Conservation (phyloP, 176 grass and related monocot genomes). For the Oryza australiensis region DNA sequence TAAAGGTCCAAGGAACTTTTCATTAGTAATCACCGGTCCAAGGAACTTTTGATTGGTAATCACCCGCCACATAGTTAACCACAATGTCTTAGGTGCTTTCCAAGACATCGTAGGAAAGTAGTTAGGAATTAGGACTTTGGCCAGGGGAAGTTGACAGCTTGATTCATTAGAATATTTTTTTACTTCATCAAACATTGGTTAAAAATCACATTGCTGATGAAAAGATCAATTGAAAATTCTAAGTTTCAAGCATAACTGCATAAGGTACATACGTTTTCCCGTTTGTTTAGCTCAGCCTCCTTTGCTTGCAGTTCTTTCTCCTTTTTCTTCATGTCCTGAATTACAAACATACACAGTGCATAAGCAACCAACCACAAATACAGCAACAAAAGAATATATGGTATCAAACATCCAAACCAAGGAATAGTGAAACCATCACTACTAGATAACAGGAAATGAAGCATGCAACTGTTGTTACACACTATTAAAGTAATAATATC, state of each 20-base stretch:
- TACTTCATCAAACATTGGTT: slow-evolving; percentile 13
- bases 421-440: not conserved
- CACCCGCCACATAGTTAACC: too few species aligned
- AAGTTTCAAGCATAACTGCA: not conserved
- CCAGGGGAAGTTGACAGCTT: not conserved
- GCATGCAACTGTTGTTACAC: not conserved
- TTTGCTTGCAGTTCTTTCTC: slow-evolving; percentile 87
- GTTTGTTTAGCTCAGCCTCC: slow-evolving; percentile 90
- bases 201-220: slow-evolving; percentile 1
- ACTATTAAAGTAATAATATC: not conserved
- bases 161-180: not conserved
- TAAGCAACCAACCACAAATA: slow-evolving; percentile 16
- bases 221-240: not conserved
- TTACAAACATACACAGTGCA: slow-evolving; percentile 11
- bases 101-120: not conserved
- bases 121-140: not conserved
- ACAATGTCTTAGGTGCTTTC: not conserved
- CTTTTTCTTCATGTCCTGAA: slow-evolving; percentile 67
- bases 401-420: slow-evolving; percentile 12
- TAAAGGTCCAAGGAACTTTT: too few species aligned
- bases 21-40: too few species aligned
- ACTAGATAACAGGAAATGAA: not conserved
- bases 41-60: too few species aligned
- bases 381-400: slow-evolving; percentile 16
- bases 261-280: slow-evolving; percentile 66